phyloP scores from a whole-genome alignment of 306 rosid genomes.

The Comarum palustre region DNA sequence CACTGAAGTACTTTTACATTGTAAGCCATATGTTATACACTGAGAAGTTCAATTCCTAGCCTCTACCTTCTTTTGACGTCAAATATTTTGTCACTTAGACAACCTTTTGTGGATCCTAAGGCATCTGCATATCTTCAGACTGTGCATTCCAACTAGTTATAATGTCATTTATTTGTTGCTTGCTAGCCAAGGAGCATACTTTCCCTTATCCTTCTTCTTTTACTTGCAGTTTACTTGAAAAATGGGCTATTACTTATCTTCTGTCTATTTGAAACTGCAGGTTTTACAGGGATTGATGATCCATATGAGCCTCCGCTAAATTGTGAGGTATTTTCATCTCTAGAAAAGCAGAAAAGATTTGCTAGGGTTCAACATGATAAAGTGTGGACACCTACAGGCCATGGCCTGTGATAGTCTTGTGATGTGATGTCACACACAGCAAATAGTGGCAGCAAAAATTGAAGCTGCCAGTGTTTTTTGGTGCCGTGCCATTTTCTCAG shows the following conservation, averaged over 20 bases:
- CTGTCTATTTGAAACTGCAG: constrained; percentile 33
- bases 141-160: not conserved
- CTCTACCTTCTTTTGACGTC: not conserved
- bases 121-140: not conserved
- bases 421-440: not conserved
- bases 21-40: not conserved
- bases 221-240: not conserved
- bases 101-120: not conserved
- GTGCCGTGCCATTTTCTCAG: not conserved
- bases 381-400: not conserved
- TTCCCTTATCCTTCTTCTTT: not conserved
- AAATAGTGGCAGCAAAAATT: not conserved
- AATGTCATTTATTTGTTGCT: not conserved
- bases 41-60: not conserved
- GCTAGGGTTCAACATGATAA: not conserved
- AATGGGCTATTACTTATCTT: not conserved
- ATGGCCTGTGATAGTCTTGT: not conserved
- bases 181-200: not conserved
- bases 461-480: not conserved
- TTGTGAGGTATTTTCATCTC: constrained; percentile 49
- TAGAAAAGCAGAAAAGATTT: not conserved
- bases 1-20: not conserved
- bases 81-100: not conserved
- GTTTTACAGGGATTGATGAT: constrained; percentile 83
- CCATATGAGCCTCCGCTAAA: constrained; percentile 61